These are phyloP conservation scores for Pleurotus giganteus DNA, from an alignment of 768 basidiomycete species.

Conservation along the genomic window DNA sequence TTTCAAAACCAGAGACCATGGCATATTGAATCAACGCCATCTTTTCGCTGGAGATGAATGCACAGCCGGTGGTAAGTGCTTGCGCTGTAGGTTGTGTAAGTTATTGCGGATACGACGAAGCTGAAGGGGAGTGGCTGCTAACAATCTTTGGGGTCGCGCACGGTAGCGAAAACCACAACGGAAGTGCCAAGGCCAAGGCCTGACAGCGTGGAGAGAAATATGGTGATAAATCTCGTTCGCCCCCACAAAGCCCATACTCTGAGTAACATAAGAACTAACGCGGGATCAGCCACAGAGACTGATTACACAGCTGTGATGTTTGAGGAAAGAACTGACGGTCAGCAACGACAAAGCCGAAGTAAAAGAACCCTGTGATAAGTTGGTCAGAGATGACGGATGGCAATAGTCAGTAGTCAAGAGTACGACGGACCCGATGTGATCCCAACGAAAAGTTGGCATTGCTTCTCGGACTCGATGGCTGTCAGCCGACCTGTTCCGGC, in stretches of 20 bases:
- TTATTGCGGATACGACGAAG: too few species aligned
- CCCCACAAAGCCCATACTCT: neutral
- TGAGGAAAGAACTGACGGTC: neutral
- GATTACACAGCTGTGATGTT: neutral
- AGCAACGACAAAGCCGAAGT: neutral
- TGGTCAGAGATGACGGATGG: neutral
- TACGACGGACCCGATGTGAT: neutral
- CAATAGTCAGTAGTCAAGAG: neutral
- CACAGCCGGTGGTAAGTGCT: neutral
- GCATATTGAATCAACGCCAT: neutral
- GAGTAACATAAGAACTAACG: neutral
- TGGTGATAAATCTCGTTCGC: neutral
- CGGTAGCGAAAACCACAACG: neutral
- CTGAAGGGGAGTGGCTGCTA: too few species aligned
- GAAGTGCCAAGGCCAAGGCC: neutral
- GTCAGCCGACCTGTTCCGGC: neutral
- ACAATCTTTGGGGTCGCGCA: neutral
- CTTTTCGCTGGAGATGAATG: neutral
- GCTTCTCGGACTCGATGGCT: neutral
- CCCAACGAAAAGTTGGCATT: neutral
- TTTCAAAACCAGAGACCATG: neutral
- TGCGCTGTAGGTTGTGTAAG: too few species aligned
- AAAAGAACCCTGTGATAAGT: neutral
- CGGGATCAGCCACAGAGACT: neutral
- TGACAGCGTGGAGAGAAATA: neutral